Conservation (phyloP, 768 basidiomycete species). For the Boletellus emodensis region DNA sequence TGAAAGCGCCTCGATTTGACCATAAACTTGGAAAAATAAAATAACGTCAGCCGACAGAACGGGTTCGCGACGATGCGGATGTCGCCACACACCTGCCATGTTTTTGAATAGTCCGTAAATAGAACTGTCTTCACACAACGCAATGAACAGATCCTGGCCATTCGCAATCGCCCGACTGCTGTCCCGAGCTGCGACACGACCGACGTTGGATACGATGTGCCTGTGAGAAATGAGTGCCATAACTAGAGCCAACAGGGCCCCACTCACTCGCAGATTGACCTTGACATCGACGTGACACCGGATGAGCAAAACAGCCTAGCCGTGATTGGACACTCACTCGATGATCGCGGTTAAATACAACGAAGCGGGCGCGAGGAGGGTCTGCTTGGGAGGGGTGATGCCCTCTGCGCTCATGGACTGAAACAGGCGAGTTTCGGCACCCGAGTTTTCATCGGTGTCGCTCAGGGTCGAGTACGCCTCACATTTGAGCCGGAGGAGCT, state of each 20-base stretch:
- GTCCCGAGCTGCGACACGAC: slow-evolving; percentile 80
- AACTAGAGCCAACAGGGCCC: slow-evolving; percentile 15
- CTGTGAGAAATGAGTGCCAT: slow-evolving; percentile 36
- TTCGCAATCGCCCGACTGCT: slow-evolving; percentile 75
- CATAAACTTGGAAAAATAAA: slow-evolving; percentile 51
- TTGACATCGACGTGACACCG: slow-evolving; percentile 29
- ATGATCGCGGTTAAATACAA: slow-evolving; percentile 90
- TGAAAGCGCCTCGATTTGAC: slow-evolving; percentile 69
- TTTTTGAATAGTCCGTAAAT: slow-evolving; percentile 81
- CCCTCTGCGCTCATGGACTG: slow-evolving; percentile 56
- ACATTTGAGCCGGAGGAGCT: slow-evolving; percentile 82
- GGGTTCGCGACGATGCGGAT: slow-evolving; percentile 8
- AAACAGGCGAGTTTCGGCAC: slow-evolving; percentile 57
- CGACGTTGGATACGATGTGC: slow-evolving; percentile 80
- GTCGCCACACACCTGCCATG: slow-evolving; percentile 65
- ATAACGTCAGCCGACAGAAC: slow-evolving; percentile 15
- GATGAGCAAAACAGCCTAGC: slow-evolving; percentile 26
- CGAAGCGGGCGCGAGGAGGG: slow-evolving; percentile 74
- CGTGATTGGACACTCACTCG: slow-evolving; percentile 59
- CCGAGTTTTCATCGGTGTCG: slow-evolving; percentile 71
- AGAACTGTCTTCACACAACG: slow-evolving; percentile 85
- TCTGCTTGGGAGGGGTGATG: slow-evolving; percentile 47
- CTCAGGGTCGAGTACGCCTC: slow-evolving; percentile 85
- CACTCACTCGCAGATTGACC: slow-evolving; percentile 83
- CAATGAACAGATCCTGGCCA: slow-evolving; percentile 78